Evolutionary conservation across 768 basidiomycete species (phyloP).

Genomic region (Lepiota brunneoincarnata): DNA sequence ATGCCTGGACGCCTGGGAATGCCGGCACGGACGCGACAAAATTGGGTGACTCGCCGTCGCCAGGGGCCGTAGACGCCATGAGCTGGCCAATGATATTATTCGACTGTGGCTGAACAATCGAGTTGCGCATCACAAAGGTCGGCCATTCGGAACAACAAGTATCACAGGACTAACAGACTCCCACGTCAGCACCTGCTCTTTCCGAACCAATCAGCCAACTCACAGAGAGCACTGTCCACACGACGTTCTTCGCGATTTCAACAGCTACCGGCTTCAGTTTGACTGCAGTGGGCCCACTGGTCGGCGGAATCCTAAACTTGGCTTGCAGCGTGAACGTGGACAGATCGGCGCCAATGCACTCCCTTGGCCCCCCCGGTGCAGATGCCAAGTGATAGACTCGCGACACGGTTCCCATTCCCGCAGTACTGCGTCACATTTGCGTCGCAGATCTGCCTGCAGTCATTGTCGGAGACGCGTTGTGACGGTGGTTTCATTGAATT

Average conservation of each 20-base stretch:
- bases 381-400: conserved; percentile 32
- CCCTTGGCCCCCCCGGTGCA: conserved; percentile 23
- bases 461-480: conserved; percentile 34
- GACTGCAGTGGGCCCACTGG: conserved; percentile 24
- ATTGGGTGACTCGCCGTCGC: conserved; percentile 39
- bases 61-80: conserved; percentile 35
- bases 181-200: background rate
- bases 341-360: conserved; percentile 29
- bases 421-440: conserved; percentile 37
- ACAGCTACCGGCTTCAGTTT: conserved; percentile 33
- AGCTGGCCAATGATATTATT: conserved; percentile 33
- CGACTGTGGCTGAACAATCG: conserved; percentile 38
- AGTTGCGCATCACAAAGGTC: conserved; percentile 33
- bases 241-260: conserved; percentile 36
- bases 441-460: conserved; percentile 38
- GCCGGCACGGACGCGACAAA: conserved; percentile 44
- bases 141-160: conserved; percentile 45
- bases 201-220: conserved; percentile 11
- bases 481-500: conserved; percentile 30
- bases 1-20: conserved; percentile 39
- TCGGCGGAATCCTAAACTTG: conserved; percentile 32
- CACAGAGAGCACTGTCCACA: conserved; percentile 41
- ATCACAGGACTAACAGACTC: conserved; percentile 30
- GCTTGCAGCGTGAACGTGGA: conserved; percentile 32
- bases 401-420: conserved; percentile 36